phyloP scores from a whole-genome alignment of 176 grass and related monocot genomes.

The Rhipidocladum racemiflorum region DNA sequence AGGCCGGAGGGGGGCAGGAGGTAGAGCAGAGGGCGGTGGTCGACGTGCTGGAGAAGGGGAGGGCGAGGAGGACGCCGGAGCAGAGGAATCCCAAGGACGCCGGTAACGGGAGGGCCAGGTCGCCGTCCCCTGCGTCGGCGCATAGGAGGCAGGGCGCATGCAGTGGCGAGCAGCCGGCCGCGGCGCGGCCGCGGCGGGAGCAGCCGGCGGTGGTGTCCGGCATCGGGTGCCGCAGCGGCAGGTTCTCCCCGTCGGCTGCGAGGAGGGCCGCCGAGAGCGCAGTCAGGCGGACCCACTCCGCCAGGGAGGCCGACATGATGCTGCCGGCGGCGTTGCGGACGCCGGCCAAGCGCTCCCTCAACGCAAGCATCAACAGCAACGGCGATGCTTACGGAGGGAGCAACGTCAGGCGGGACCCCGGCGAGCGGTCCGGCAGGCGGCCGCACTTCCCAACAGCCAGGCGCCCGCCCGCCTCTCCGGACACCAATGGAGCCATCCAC shows the following conservation, averaged over 20 bases:
- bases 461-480: slow-evolving; percentile 12
- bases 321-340: slow-evolving; percentile 10
- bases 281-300: slow-evolving; percentile 36
- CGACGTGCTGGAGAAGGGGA: not conserved
- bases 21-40: slow-evolving; percentile 5
- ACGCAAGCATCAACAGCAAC: slow-evolving; percentile 1
- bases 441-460: slow-evolving; percentile 34
- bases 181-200: slow-evolving; percentile 22
- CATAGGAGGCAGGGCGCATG: not conserved
- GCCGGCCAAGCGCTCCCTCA: slow-evolving; percentile 28
- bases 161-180: not conserved
- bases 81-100: not conserved
- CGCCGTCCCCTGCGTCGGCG: slow-evolving; percentile 35
- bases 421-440: slow-evolving; percentile 40
- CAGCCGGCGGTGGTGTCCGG: slow-evolving; percentile 39
- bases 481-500: not conserved
- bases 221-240: slow-evolving; percentile 55
- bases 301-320: slow-evolving; percentile 42
- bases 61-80: not conserved
- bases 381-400: not conserved
- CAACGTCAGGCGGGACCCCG: slow-evolving; percentile 21
- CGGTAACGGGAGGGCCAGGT: slow-evolving; percentile 6
- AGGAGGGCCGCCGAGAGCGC: slow-evolving; percentile 41
- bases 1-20: not conserved
- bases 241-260: slow-evolving; percentile 43